Percentiles rank a stretch among this genome's conserved stretches.
These are phyloP conservation scores for Populus ilicifolia DNA, from an alignment of 345 rosid species.

Conservation along the genomic window DNA sequence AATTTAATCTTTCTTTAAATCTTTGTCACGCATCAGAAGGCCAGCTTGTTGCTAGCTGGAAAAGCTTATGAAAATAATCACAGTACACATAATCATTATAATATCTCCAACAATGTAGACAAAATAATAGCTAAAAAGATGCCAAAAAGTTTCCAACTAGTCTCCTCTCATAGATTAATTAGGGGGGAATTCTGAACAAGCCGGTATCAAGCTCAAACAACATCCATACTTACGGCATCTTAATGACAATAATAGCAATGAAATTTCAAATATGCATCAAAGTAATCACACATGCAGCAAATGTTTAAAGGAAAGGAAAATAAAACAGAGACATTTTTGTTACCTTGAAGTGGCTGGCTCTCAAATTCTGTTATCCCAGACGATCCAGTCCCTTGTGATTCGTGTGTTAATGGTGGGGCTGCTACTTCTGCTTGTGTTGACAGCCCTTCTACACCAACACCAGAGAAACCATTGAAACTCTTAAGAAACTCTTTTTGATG, in stretches of 20 bases:
- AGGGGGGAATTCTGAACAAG: background rate
- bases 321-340: slow-evolving; percentile 30
- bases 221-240: background rate
- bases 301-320: background rate
- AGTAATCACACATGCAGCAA: background rate
- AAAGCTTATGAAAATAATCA: background rate
- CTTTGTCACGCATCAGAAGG: no score
- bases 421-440: slow-evolving; percentile 2
- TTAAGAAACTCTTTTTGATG: slow-evolving; percentile 1
- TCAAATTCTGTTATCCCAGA: slow-evolving; percentile 56
- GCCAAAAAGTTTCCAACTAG: background rate
- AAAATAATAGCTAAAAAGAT: background rate
- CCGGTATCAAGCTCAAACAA: background rate
- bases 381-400: slow-evolving; percentile 62
- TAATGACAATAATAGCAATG: no score
- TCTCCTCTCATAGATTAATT: background rate
- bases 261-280: background rate
- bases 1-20: no score
- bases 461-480: slow-evolving; percentile 1
- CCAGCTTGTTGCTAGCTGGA: background rate
- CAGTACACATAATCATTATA: background rate
- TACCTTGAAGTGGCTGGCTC: slow-evolving; percentile 50
- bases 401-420: slow-evolving; percentile 31
- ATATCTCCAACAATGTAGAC: background rate
- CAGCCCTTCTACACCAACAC: slow-evolving; percentile 8